Evolutionary conservation across 2,329 filamentous ascomycete species (phyloP).

Genomic region (Tolypocladium capitatum): DNA sequence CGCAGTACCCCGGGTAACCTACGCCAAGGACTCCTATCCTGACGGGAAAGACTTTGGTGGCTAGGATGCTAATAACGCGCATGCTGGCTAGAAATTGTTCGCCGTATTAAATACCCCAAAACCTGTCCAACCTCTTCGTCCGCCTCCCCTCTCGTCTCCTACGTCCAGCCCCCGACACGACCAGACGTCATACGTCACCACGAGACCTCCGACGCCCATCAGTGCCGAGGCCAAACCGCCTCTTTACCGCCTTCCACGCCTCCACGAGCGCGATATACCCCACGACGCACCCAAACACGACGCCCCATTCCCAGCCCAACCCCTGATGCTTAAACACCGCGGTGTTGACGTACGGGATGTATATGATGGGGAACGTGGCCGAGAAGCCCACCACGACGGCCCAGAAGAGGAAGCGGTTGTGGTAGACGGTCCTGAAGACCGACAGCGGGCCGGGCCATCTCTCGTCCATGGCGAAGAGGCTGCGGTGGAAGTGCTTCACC

Average conservation of each 20-base stretch:
- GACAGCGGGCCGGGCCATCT: conserved; percentile 34
- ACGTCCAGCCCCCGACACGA: not conserved
- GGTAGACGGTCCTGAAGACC: conserved; percentile 48
- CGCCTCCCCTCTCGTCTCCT: not conserved
- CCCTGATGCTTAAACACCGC: conserved; percentile 56
- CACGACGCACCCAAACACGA: conserved; percentile 46
- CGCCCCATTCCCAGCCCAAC: conserved; percentile 60
- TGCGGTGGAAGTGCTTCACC: conserved; percentile 56
- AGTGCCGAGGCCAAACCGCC: conserved; percentile 27
- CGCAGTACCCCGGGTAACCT: no score
- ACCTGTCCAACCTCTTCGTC: not conserved
- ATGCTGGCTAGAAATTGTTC: conserved; percentile 14
- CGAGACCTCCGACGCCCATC: not conserved
- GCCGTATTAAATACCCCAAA: not conserved
- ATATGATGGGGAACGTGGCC: conserved; percentile 49
- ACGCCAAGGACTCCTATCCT: not conserved
- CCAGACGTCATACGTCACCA: not conserved
- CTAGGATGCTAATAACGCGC: conserved; percentile 14
- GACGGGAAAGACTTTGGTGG: conserved; percentile 13
- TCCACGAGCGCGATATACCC: conserved; percentile 53
- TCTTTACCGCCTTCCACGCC: conserved; percentile 56
- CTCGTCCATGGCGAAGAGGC: conserved; percentile 54
- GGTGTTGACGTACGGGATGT: conserved; percentile 53
- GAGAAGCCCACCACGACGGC: conserved; percentile 47
- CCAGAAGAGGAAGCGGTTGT: conserved; percentile 56